Conservation (phyloP, 2,329 filamentous ascomycete genomes). For the Microascus cirrosus region DNA sequence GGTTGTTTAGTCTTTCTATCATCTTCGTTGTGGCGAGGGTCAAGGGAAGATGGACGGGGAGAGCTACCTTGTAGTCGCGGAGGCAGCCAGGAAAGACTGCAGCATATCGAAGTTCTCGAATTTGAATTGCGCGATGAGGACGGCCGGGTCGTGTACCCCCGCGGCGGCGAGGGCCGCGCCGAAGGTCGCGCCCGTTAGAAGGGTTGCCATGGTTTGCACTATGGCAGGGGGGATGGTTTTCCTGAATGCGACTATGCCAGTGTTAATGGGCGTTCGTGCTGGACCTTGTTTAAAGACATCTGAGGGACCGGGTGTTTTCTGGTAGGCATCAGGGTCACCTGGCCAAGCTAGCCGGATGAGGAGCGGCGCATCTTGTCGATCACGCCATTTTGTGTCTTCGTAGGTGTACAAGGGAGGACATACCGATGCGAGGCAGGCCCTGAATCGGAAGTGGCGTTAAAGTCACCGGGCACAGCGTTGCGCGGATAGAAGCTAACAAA, state of each 20-base stretch:
- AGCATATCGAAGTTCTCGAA: constrained; percentile 55
- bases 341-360: not conserved
- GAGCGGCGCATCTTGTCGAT: not conserved
- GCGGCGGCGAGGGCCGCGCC: constrained; percentile 49
- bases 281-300: not conserved
- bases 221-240: not conserved
- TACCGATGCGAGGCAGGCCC: not conserved
- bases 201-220: constrained; percentile 7
- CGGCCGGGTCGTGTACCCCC: constrained; percentile 47
- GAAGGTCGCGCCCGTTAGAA: constrained; percentile 44
- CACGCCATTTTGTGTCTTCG: not conserved
- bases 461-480: not conserved
- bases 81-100: constrained; percentile 51
- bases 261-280: not conserved
- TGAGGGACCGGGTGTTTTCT: not conserved
- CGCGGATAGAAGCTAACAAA: too few species aligned
- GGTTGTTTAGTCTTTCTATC: not conserved
- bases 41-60: not conserved
- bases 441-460: not conserved
- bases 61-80: constrained; percentile 49
- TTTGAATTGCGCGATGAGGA: constrained; percentile 50
- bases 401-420: not conserved
- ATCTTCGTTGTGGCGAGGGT: not conserved
- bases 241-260: not conserved
- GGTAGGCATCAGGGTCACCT: not conserved